Conservation (phyloP, 257 asterid species). For the Fraxinus pennsylvanica region DNA sequence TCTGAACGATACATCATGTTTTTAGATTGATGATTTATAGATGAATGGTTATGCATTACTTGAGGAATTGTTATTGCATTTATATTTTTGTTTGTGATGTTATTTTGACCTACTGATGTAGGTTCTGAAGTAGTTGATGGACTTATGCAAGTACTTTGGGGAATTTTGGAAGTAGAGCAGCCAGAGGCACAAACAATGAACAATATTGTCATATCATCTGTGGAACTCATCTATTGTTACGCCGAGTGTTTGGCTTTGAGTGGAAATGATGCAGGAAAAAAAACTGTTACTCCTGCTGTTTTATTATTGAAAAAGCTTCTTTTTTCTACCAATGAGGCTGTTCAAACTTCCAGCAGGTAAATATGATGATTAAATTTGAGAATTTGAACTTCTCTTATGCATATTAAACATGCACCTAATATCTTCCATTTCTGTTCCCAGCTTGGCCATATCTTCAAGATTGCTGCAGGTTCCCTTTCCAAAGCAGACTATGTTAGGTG, state of each 20-base stretch:
- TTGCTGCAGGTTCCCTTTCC: constrained; percentile 99
- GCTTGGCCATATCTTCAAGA: constrained; percentile 99
- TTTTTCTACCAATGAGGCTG: constrained; percentile 85
- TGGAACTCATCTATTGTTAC: constrained; percentile 86
- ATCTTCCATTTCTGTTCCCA: constrained; percentile 43
- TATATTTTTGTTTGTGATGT: constrained; percentile 11
- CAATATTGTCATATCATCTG: constrained; percentile 84
- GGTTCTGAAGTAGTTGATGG: constrained; percentile 95
- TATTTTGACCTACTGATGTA: constrained; percentile 35
- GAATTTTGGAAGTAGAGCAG: constrained; percentile 93
- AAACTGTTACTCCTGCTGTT: constrained; percentile 85
- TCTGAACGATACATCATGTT: not conserved
- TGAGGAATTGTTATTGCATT: not conserved
- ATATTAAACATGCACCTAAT: constrained; percentile 29
- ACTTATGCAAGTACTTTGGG: constrained; percentile 97
- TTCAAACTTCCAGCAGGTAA: constrained; percentile 99
- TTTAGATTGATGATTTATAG: constrained; percentile 13
- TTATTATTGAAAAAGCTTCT: constrained; percentile 73
- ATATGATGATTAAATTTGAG: constrained; percentile 10
- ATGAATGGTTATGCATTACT: constrained; percentile 6
- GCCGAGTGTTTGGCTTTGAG: constrained; percentile 91
- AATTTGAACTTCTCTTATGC: constrained; percentile 13
- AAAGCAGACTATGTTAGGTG: constrained; percentile 92
- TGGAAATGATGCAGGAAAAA: constrained; percentile 62
- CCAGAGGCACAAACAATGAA: constrained; percentile 93